Evolutionary conservation across 441 rosid genomes (phyloP).

Genomic region (Gossypium schwendimanii): DNA sequence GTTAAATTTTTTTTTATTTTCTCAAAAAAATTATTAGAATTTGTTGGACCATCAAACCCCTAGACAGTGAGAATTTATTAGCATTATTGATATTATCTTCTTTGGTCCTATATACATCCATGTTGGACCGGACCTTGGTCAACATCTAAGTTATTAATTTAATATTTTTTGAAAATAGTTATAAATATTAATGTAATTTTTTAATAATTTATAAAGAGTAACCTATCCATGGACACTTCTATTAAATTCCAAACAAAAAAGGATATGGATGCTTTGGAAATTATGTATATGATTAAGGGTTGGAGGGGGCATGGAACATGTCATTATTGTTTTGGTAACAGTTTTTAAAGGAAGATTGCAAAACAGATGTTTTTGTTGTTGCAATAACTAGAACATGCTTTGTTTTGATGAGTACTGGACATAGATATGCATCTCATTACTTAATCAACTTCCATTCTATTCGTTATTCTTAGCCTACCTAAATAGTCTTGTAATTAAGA

Average conservation of each 20-base stretch:
- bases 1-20: neutral
- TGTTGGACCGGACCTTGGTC: neutral
- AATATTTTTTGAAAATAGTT: neutral
- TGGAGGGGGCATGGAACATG: neutral
- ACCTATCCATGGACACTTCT: neutral
- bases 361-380: neutral
- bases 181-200: too few species aligned
- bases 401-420: neutral
- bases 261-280: neutral
- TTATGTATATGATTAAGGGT: neutral
- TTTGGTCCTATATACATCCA: neutral
- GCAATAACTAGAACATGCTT: neutral
- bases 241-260: neutral
- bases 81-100: neutral
- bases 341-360: neutral
- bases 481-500: neutral
- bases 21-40: neutral
- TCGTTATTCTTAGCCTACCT: neutral
- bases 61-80: neutral
- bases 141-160: neutral
- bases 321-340: neutral
- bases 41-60: conserved; percentile 2
- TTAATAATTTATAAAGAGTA: neutral
- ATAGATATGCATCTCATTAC: neutral
- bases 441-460: neutral